Evolutionary conservation across 495 filamentous ascomycete genomes (phyloP).

Genomic region (Aspergillus carlsbadensis): DNA sequence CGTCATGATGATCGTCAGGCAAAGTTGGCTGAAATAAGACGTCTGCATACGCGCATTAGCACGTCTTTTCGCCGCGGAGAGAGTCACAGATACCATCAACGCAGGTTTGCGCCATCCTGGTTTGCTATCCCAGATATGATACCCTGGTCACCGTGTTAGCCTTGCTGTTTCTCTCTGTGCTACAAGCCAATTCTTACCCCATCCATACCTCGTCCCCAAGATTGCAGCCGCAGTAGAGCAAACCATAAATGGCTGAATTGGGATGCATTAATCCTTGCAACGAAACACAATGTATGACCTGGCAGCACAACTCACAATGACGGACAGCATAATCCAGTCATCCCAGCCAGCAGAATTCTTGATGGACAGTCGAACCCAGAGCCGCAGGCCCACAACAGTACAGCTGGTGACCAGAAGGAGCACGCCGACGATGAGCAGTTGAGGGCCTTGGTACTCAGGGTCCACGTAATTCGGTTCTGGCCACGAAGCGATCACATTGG

Average conservation of each 20-base stretch:
- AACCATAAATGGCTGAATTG: too few relatives aligned
- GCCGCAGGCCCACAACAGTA: neutral
- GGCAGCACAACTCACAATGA: neutral
- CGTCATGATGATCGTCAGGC: constrained; percentile 4
- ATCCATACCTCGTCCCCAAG: too few relatives aligned
- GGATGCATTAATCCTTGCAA: too few relatives aligned
- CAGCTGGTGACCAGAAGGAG: neutral
- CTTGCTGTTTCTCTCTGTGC: too few relatives aligned
- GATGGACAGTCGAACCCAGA: constrained; percentile 5
- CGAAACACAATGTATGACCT: neutral
- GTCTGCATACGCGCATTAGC: neutral
- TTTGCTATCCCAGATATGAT: too few relatives aligned
- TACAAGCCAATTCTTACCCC: too few relatives aligned
- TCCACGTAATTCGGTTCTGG: constrained; percentile 8
- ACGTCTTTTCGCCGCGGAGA: too few relatives aligned
- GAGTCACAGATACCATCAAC: too few relatives aligned
- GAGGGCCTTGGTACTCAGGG: constrained; percentile 6
- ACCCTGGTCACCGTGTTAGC: too few relatives aligned
- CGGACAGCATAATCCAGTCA: constrained; percentile 9
- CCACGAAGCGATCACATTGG: constrained; percentile 8
- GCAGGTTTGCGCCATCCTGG: too few relatives aligned
- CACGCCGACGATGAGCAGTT: constrained; percentile 3
- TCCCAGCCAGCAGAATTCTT: constrained; percentile 7
- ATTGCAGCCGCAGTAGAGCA: too few relatives aligned
- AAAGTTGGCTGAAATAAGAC: constrained; percentile 4